Conservation (phyloP, 1,284 basidiomycete genomes). For the Chondrostereum purpureum region DNA sequence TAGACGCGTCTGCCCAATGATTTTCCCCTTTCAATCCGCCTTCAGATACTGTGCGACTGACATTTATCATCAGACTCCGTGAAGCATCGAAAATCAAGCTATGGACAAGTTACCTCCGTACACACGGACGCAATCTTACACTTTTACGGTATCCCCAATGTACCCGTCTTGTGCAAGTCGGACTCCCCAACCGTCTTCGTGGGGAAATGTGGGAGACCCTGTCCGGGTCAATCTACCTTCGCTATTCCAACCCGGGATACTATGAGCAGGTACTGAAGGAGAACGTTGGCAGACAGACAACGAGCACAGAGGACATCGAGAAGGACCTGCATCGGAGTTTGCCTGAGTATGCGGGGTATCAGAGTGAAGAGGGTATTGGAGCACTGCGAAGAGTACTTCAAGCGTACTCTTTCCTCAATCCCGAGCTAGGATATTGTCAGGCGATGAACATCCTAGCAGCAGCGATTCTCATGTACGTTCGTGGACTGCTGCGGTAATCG, state of each 20-base stretch:
- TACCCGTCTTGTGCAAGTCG: conserved; percentile 94
- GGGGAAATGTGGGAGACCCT: conserved; percentile 99
- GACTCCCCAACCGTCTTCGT: conserved; percentile 89
- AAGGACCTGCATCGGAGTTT: conserved; percentile 95
- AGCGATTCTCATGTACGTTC: conserved; percentile 78
- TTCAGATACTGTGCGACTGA: conserved; percentile 8
- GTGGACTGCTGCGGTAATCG: neutral
- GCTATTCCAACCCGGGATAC: conserved; percentile 81
- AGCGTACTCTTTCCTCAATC: conserved; percentile 96
- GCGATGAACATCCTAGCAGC: conserved; percentile 94
- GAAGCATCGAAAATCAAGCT: conserved; percentile 97
- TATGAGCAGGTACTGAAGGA: conserved; percentile 80
- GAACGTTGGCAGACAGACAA: conserved; percentile 75
- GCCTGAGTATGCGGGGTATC: conserved; percentile 93
- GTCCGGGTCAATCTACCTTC: conserved; percentile 89
- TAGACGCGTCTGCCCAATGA: too few relatives aligned
- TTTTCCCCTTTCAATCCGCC: conserved; percentile 8
- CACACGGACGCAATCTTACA: conserved; percentile 84
- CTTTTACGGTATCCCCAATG: conserved; percentile 96
- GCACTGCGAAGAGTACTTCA: conserved; percentile 88
- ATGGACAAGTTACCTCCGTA: conserved; percentile 85
- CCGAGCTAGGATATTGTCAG: conserved; percentile 87
- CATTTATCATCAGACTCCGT: conserved; percentile 53
- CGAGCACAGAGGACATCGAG: conserved; percentile 97
- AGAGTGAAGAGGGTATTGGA: conserved; percentile 78